Conservation (phyloP, 345 rosid species). For the Gossypium mustelinum region DNA sequence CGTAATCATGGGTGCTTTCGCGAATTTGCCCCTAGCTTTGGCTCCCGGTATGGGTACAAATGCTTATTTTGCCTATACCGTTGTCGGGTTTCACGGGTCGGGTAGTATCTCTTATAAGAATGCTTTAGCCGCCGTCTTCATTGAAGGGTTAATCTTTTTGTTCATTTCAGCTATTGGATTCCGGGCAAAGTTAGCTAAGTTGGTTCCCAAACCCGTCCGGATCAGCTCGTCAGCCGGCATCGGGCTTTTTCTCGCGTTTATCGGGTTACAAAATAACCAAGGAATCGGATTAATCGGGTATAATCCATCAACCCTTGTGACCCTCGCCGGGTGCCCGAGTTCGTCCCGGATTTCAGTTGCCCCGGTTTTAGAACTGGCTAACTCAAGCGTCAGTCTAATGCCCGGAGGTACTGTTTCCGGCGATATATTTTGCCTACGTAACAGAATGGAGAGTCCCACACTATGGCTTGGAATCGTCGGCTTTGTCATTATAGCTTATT, state of each 20-base stretch:
- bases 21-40: constrained; percentile 80
- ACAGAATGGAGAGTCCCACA: constrained; percentile 80
- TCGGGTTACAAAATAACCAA: constrained; percentile 77
- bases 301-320: constrained; percentile 68
- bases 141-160: constrained; percentile 75
- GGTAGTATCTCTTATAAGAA: constrained; percentile 67
- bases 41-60: constrained; percentile 98
- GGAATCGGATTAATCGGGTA: constrained; percentile 88
- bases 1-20: constrained; percentile 77
- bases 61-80: constrained; percentile 90
- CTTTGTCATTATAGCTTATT: constrained; percentile 81
- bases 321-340: constrained; percentile 78
- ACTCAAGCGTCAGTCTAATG: constrained; percentile 58
- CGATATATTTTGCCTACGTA: constrained; percentile 47
- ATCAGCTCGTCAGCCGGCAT: constrained; percentile 93
- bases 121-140: constrained; percentile 76
- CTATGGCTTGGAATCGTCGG: constrained; percentile 86
- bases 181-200: constrained; percentile 73
- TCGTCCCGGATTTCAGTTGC: constrained; percentile 60
- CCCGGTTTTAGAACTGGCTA: constrained; percentile 54
- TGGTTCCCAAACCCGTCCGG: constrained; percentile 86
- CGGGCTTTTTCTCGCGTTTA: constrained; percentile 87
- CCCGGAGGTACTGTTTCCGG: constrained; percentile 68
- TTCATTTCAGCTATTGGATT: constrained; percentile 79
- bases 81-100: constrained; percentile 94